Evolutionary conservation across 2,329 filamentous ascomycete genomes (phyloP).

Genomic region (Cercospora brassicicola): DNA sequence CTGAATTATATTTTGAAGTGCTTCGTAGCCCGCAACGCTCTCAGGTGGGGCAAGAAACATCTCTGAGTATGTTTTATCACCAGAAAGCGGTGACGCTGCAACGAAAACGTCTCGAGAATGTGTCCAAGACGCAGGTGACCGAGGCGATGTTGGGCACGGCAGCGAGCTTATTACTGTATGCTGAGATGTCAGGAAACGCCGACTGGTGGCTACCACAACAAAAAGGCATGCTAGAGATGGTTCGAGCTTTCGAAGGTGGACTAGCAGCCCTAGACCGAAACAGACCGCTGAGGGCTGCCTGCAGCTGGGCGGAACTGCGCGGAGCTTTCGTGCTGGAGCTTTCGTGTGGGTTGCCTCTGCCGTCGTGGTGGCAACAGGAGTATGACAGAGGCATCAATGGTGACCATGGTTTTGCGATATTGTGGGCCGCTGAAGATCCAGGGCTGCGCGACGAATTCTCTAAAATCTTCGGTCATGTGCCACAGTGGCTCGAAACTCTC

Average conservation of each 20-base stretch:
- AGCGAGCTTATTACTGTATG: constrained; percentile 10
- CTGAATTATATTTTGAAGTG: constrained; percentile 12
- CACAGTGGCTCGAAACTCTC: background rate
- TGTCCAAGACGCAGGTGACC: background rate
- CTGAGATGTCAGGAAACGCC: background rate
- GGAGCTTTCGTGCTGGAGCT: background rate
- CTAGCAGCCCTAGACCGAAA: background rate
- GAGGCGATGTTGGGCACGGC: constrained; percentile 10
- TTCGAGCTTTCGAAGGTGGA: background rate
- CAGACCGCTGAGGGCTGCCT: background rate
- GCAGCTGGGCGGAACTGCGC: background rate
- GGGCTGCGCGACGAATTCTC: background rate
- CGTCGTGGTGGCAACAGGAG: background rate
- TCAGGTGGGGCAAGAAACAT: background rate
- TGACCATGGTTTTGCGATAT: background rate
- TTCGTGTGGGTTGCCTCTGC: background rate
- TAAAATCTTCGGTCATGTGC: background rate
- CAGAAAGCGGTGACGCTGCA: constrained; percentile 9
- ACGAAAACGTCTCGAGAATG: background rate
- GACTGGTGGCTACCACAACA: constrained; percentile 11
- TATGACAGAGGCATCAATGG: background rate
- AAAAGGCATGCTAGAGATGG: constrained; percentile 12
- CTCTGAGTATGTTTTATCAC: constrained; percentile 2
- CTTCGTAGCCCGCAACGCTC: background rate
- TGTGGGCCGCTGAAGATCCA: background rate